Conservation (phyloP, 805 yeast species). For the Zygosaccharomyces siamensis region DNA sequence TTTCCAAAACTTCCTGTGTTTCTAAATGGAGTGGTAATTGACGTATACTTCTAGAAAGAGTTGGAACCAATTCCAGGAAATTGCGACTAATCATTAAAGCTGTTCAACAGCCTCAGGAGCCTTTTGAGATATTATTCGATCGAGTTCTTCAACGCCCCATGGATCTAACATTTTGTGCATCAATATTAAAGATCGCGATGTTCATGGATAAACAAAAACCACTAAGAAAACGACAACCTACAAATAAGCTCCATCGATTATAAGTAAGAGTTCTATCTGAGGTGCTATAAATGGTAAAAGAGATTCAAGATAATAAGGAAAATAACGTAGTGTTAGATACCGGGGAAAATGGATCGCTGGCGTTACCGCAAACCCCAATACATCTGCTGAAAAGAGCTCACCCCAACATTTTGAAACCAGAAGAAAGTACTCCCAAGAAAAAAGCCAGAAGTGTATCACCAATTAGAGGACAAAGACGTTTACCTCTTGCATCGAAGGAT, state of each 20-base stretch:
- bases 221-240: neutral
- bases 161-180: constrained; percentile 4
- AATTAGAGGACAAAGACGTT: constrained; percentile 16
- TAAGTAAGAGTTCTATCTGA: neutral
- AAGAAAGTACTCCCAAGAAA: constrained; percentile 5
- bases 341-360: constrained; percentile 4
- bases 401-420: constrained; percentile 18
- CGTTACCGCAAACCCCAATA: constrained; percentile 25
- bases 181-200: neutral
- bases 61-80: neutral
- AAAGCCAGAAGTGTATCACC: constrained; percentile 13
- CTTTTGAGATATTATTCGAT: neutral
- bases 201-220: constrained; percentile 2
- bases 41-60: neutral
- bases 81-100: neutral
- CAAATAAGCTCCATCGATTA: neutral
- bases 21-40: constrained; percentile 1
- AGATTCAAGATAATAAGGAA: constrained; percentile 14
- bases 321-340: constrained; percentile 10
- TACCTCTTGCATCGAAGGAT: constrained; percentile 33
- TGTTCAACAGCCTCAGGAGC: neutral
- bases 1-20: neutral
- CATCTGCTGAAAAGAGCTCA: constrained; percentile 24
- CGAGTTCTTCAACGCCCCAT: neutral
- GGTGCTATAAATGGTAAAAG: constrained; percentile 1